These are phyloP conservation scores for Wickerhamomyces chaumierensis DNA, from an alignment of 805 yeast genomes.

Conservation along the genomic window DNA sequence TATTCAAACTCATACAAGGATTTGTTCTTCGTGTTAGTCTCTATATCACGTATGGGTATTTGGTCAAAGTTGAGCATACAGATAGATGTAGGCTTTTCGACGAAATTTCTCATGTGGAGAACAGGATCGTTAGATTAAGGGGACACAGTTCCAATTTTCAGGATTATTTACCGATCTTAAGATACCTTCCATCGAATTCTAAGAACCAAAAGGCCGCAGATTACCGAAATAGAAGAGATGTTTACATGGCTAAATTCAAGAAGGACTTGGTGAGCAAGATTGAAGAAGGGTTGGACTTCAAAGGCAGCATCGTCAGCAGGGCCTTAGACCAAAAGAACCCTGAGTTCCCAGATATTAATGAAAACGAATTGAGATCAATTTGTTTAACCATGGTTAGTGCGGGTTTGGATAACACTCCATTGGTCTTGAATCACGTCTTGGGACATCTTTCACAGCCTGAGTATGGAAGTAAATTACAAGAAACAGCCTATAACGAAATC, in stretches of 20 bases:
- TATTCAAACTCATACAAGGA: slow-evolving; percentile 33
- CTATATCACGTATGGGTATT: slow-evolving; percentile 39
- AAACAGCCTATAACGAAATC: slow-evolving; percentile 31
- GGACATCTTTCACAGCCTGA: slow-evolving; percentile 43
- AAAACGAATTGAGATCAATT: slow-evolving; percentile 40
- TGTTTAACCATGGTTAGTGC: slow-evolving; percentile 74
- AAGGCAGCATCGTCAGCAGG: slow-evolving; percentile 24
- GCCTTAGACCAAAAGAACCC: slow-evolving; percentile 6
- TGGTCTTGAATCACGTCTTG: slow-evolving; percentile 47
- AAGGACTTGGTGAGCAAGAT: slow-evolving; percentile 18
- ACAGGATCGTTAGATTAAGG: slow-evolving; percentile 41
- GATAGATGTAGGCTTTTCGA: slow-evolving; percentile 30
- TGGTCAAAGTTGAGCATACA: slow-evolving; percentile 28
- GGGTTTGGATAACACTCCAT: slow-evolving; percentile 63
- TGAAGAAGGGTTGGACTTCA: slow-evolving; percentile 16
- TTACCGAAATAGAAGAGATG: slow-evolving; percentile 32
- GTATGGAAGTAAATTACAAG: slow-evolving; percentile 29
- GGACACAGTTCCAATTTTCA: slow-evolving; percentile 44
- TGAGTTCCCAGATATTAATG: slow-evolving; percentile 16
- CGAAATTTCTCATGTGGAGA: slow-evolving; percentile 45
- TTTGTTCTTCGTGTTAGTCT: slow-evolving; percentile 42
- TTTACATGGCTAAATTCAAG: slow-evolving; percentile 32
- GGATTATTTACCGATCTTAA: slow-evolving; percentile 40
- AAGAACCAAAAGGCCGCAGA: slow-evolving; percentile 17
- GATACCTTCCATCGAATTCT: slow-evolving; percentile 19